These are phyloP conservation scores for Zymoseptoria tritici DNA, from an alignment of 2,329 filamentous ascomycete genomes.

Conservation along the genomic window DNA sequence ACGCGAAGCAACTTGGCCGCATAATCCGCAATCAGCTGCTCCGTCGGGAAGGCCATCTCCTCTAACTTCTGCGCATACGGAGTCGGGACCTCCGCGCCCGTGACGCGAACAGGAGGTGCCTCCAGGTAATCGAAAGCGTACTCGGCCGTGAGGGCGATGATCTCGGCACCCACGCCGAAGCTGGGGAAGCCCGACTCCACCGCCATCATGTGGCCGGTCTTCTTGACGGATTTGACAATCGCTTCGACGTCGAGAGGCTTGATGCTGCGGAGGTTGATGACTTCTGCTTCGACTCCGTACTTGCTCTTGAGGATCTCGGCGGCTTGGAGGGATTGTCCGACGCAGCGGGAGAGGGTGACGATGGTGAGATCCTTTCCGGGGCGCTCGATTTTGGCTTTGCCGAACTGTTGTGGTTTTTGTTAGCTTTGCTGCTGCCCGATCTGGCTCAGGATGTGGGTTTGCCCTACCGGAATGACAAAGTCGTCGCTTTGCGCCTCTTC, in stretches of 20 bases:
- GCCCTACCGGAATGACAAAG: conserved; percentile 72
- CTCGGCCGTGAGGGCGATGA: conserved; percentile 91
- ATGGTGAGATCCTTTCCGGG: conserved; percentile 93
- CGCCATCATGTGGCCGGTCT: conserved; percentile 83
- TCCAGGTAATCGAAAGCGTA: conserved; percentile 98
- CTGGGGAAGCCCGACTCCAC: conserved; percentile 96
- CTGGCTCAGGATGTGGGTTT: neutral
- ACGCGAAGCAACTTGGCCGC: conserved; percentile 81
- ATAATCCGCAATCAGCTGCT: conserved; percentile 78
- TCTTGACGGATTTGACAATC: conserved; percentile 97
- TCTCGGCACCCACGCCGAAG: conserved; percentile 87
- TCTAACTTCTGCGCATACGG: conserved; percentile 91
- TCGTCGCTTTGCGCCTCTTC: conserved; percentile 92
- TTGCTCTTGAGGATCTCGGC: conserved; percentile 91
- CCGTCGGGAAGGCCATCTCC: conserved; percentile 89
- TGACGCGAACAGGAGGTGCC: conserved; percentile 86
- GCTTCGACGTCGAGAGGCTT: conserved; percentile 94
- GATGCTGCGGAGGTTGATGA: conserved; percentile 95
- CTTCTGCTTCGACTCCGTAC: conserved; percentile 91
- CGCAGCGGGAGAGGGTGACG: conserved; percentile 87
- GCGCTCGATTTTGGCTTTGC: conserved; percentile 98
- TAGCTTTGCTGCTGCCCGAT: conserved; percentile 5
- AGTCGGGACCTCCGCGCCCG: conserved; percentile 93
- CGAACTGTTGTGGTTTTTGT: conserved; percentile 48
- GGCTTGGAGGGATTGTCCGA: conserved; percentile 81